phyloP scores from a whole-genome alignment of 1,284 basidiomycete genomes.

The Melampsora americana region DNA sequence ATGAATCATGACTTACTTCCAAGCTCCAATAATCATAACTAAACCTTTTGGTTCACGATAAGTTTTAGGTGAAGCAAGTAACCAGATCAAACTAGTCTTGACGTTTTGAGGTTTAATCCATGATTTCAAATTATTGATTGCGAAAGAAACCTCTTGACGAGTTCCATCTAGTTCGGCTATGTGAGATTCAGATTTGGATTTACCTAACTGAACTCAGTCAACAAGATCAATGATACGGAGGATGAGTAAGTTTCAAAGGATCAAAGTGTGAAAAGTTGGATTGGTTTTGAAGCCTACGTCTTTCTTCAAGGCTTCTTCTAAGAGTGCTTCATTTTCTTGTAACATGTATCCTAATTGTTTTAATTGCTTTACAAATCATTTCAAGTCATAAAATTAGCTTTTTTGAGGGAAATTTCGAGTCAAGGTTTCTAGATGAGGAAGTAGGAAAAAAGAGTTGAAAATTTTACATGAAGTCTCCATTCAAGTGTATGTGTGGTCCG shows the following conservation, averaged over 20 bases:
- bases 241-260: not conserved
- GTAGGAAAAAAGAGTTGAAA: not conserved
- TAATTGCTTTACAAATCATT: conserved; percentile 49
- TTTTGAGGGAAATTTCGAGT: not conserved
- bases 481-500: not conserved
- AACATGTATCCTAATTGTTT: conserved; percentile 53
- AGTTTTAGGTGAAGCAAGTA: conserved; percentile 51
- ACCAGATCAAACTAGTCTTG: conserved; percentile 52
- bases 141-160: conserved; percentile 53
- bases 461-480: conserved; percentile 32
- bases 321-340: conserved; percentile 53
- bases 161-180: conserved; percentile 53
- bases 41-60: conserved; percentile 56
- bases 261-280: not conserved
- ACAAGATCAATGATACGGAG: not conserved
- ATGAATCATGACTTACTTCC: conserved; percentile 48
- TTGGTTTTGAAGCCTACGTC: conserved; percentile 46
- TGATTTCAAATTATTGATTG: conserved; percentile 52
- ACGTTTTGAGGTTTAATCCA: conserved; percentile 54
- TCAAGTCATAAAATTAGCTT: not conserved
- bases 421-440: not conserved
- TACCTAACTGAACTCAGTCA: conserved; percentile 48
- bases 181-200: conserved; percentile 53
- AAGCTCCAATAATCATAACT: conserved; percentile 55
- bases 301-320: conserved; percentile 51